Conservation (phyloP, 192 early-diverging fungal species). For the Umbelopsis isabellina region DNA sequence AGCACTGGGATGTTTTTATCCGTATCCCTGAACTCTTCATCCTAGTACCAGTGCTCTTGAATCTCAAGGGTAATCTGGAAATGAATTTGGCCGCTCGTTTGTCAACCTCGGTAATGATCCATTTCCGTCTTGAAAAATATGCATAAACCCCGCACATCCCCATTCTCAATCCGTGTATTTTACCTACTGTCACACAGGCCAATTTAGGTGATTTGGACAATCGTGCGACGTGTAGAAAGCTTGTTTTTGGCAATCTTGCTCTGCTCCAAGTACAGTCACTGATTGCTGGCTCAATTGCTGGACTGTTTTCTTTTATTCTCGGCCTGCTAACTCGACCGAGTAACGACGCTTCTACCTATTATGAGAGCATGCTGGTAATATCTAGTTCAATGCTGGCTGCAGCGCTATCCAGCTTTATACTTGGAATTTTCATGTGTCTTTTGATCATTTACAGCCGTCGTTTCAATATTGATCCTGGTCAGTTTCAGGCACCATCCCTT, state of each 20-base stretch:
- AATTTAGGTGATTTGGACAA: slow-evolving; percentile 69
- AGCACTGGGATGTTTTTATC: slow-evolving; percentile 71
- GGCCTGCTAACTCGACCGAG: slow-evolving; percentile 45
- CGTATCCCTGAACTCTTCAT: slow-evolving; percentile 75
- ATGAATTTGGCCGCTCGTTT: slow-evolving; percentile 85
- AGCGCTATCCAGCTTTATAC: slow-evolving; percentile 64
- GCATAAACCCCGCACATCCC: background rate
- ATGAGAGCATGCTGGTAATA: slow-evolving; percentile 56
- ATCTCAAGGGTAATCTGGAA: slow-evolving; percentile 90
- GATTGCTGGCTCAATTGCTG: slow-evolving; percentile 68
- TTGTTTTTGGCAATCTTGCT: slow-evolving; percentile 74
- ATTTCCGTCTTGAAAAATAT: too few relatives aligned
- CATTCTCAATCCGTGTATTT: background rate
- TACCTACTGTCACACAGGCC: slow-evolving; percentile 36
- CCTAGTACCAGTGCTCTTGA: slow-evolving; percentile 79
- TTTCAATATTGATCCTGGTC: slow-evolving; percentile 74
- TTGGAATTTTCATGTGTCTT: slow-evolving; percentile 72
- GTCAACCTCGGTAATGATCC: slow-evolving; percentile 65
- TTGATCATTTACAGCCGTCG: slow-evolving; percentile 63
- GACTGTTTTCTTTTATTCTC: slow-evolving; percentile 64
- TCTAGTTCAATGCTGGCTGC: slow-evolving; percentile 66
- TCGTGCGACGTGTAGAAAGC: slow-evolving; percentile 45
- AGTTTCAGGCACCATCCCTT: slow-evolving; percentile 4
- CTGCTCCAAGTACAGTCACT: slow-evolving; percentile 74
- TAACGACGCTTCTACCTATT: slow-evolving; percentile 24